These are phyloP conservation scores for Hanseniaspora clermontiae DNA, from an alignment of 805 yeast genomes.

Conservation along the genomic window DNA sequence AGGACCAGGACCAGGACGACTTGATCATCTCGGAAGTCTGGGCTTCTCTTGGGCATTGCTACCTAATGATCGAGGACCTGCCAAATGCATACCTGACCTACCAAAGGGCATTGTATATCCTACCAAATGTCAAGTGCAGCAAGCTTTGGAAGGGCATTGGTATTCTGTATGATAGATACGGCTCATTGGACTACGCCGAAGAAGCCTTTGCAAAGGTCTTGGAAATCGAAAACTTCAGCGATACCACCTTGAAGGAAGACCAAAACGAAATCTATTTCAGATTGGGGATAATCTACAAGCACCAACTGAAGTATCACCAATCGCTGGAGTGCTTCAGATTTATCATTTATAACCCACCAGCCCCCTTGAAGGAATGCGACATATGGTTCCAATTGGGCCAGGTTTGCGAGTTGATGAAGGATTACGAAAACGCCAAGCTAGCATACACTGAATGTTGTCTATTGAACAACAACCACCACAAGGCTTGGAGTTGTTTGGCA, in stretches of 20 bases:
- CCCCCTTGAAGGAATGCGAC: slow-evolving; percentile 90
- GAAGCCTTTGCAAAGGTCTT: slow-evolving; percentile 94
- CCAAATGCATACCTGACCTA: slow-evolving; percentile 93
- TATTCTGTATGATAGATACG: slow-evolving; percentile 88
- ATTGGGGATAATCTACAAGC: slow-evolving; percentile 90
- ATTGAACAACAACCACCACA: slow-evolving; percentile 87
- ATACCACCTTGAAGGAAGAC: slow-evolving; percentile 73
- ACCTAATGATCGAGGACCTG: slow-evolving; percentile 87
- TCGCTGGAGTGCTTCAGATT: slow-evolving; percentile 92
- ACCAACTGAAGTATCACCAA: slow-evolving; percentile 73
- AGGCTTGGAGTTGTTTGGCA: slow-evolving; percentile 90
- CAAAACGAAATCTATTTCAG: slow-evolving; percentile 94
- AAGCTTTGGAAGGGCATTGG: slow-evolving; percentile 99
- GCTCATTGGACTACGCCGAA: slow-evolving; percentile 92
- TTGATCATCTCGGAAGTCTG: slow-evolving; percentile 31
- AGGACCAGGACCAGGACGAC: slow-evolving; percentile 8
- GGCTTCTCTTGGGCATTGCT: slow-evolving; percentile 95
- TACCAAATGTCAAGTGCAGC: slow-evolving; percentile 89
- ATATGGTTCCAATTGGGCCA: slow-evolving; percentile 98
- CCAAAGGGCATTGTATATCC: slow-evolving; percentile 85
- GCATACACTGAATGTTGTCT: slow-evolving; percentile 87
- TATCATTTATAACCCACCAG: slow-evolving; percentile 81
- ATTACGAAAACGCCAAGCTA: slow-evolving; percentile 81
- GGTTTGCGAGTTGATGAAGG: slow-evolving; percentile 86
- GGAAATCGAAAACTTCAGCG: slow-evolving; percentile 50